Percentiles rank a stretch among this genome's conserved stretches.
Conservation (phyloP, 225 moss, liverwort and hornwort genomes). For the Sphagnum contortum region DNA sequence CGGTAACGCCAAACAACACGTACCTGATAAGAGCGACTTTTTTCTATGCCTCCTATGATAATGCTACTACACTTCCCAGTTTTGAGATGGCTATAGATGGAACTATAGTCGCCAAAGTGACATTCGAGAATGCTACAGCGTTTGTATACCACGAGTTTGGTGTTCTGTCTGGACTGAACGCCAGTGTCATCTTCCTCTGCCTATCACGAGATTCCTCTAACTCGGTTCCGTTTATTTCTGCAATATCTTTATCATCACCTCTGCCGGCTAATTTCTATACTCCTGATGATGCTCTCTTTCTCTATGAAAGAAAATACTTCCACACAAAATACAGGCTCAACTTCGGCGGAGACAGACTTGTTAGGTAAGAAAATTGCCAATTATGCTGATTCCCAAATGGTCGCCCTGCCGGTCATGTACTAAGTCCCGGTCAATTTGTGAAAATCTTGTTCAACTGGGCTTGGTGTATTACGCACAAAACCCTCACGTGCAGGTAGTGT, state of each 20-base stretch:
- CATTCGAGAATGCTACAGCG: neutral
- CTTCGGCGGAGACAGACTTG: constrained; percentile 2
- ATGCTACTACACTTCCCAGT: neutral
- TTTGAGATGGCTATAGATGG: constrained; percentile 10
- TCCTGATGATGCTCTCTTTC: neutral
- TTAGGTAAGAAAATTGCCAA: constrained; percentile 2
- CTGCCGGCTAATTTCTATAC: neutral
- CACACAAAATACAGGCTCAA: neutral
- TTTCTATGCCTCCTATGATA: neutral
- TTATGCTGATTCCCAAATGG: too few species aligned
- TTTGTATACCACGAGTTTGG: neutral
- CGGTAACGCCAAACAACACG: neutral
- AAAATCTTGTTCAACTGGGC: too few species aligned
- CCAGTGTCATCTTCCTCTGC: constrained; percentile 8
- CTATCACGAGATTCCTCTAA: neutral
- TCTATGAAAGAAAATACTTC: neutral
- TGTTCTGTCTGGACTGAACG: neutral
- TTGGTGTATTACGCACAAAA: too few species aligned
- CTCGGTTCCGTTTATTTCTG: constrained; percentile 4
- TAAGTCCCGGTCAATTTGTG: too few species aligned
- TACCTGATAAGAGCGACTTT: constrained; percentile 12
- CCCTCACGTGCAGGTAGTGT: too few species aligned
- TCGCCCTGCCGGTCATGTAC: too few species aligned
- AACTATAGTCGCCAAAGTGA: constrained; percentile 4
- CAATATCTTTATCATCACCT: constrained; percentile 4